Percentiles rank a stretch among this genome's conserved stretches.
These are phyloP conservation scores for Brachypodium distachyon DNA, from an alignment of 202 grass and related monocot genomes.

Conservation along the genomic window DNA sequence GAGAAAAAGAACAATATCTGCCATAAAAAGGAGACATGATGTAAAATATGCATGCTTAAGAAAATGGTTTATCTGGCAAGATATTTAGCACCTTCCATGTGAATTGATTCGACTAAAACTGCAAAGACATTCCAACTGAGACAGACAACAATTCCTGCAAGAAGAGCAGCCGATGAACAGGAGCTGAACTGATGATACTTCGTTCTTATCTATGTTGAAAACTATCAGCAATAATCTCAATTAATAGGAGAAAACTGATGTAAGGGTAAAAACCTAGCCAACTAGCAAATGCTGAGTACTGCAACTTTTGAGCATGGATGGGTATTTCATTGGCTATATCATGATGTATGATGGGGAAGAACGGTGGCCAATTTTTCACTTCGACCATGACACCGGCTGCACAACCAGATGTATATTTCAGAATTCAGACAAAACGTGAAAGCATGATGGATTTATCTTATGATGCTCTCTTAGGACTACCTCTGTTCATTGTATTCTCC, in stretches of 20 bases:
- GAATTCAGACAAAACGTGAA: background rate
- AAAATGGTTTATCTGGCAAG: background rate
- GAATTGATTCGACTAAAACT: conserved; percentile 63
- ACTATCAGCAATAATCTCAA: background rate
- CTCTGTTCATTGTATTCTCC: conserved; percentile 74
- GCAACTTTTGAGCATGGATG: conserved; percentile 70
- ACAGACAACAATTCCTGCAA: conserved; percentile 66
- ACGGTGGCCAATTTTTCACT: conserved; percentile 73
- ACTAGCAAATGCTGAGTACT: conserved; percentile 88
- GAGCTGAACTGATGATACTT: background rate
- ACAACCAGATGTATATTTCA: conserved; percentile 12
- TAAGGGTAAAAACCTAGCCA: conserved; percentile 65
- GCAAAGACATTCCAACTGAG: conserved; percentile 74
- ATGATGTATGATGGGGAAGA: conserved; percentile 89
- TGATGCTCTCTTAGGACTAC: conserved; percentile 23
- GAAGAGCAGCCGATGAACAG: background rate
- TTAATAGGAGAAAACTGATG: background rate
- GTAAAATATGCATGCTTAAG: background rate
- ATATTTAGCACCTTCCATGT: conserved; percentile 47
- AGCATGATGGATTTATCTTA: background rate
- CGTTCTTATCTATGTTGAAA: background rate
- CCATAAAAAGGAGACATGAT: conserved; percentile 8
- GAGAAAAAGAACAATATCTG: conserved; percentile 77
- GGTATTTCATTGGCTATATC: conserved; percentile 86
- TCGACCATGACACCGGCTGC: conserved; percentile 65